phyloP scores from a whole-genome alignment of 352 stramenopile species.

The Phytophthora pluvialis region DNA sequence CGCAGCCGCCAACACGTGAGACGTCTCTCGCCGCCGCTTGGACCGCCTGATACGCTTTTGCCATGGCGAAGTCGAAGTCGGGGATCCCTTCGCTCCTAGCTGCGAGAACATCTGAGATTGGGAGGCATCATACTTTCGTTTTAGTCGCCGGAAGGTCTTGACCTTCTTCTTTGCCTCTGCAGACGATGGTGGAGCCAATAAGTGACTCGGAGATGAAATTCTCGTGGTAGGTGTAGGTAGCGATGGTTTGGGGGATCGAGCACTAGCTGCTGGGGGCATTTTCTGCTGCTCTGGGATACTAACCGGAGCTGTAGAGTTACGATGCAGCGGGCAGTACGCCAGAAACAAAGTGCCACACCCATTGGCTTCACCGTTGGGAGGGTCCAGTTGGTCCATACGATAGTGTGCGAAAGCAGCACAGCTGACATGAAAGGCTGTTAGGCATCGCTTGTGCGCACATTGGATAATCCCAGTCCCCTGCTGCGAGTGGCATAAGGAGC shows the following conservation, averaged over 20 bases:
- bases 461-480: conserved; percentile 74
- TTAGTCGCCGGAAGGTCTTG: conserved; percentile 71
- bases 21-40: conserved; percentile 47
- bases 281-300: conserved; percentile 13
- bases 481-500: conserved; percentile 72
- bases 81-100: conserved; percentile 17
- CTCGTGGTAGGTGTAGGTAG: conserved; percentile 26
- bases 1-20: conserved; percentile 42
- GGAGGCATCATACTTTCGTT: conserved; percentile 72
- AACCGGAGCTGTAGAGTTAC: conserved; percentile 37
- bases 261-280: conserved; percentile 1
- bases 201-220: conserved; percentile 51
- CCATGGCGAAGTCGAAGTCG: conserved; percentile 49
- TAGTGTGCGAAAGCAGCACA: conserved; percentile 71
- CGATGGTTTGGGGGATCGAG: conserved; percentile 8
- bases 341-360: conserved; percentile 64
- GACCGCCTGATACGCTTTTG: conserved; percentile 68
- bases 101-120: conserved; percentile 41
- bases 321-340: conserved; percentile 71
- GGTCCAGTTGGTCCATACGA: conserved; percentile 60
- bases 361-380: conserved; percentile 40
- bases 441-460: conserved; percentile 74
- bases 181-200: conserved; percentile 56
- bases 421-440: conserved; percentile 83
- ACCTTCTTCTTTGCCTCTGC: conserved; percentile 59